phyloP scores from a whole-genome alignment of 2,329 filamentous ascomycete genomes.

The Hymenoscyphus scutula region DNA sequence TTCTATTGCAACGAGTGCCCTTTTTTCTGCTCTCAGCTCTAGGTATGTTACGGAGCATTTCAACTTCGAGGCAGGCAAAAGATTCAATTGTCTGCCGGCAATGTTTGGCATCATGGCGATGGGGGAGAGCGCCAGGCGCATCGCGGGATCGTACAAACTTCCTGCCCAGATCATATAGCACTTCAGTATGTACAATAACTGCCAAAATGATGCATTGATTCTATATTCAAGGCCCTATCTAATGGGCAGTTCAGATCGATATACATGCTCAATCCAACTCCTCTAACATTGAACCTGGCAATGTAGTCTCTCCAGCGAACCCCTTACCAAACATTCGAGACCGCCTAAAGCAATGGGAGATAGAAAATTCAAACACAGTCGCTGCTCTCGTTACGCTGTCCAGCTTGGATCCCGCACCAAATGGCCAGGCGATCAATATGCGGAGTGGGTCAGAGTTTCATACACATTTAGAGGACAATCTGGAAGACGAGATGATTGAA shows the following conservation, averaged over 20 bases:
- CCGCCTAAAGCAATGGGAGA: slow-evolving; percentile 44
- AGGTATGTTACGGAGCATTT: slow-evolving; percentile 27
- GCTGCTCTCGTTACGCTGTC: background rate
- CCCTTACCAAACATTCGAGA: slow-evolving; percentile 34
- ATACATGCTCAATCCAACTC: background rate
- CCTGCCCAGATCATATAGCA: background rate
- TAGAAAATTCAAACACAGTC: slow-evolving; percentile 34
- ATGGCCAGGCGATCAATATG: background rate
- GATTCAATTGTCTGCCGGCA: slow-evolving; percentile 29
- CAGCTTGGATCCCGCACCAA: background rate
- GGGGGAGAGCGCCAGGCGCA: background rate
- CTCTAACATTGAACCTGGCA: background rate
- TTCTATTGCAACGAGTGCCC: background rate
- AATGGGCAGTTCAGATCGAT: background rate
- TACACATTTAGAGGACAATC: slow-evolving; percentile 16
- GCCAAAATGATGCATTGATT: too few species aligned
- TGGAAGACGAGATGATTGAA: slow-evolving; percentile 29
- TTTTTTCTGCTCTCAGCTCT: background rate
- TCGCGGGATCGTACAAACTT: background rate
- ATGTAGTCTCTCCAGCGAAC: background rate
- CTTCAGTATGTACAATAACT: background rate
- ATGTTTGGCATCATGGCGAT: slow-evolving; percentile 26
- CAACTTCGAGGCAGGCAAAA: slow-evolving; percentile 13
- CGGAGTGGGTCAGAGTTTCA: background rate
- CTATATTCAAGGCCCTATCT: background rate